These are phyloP conservation scores for Hyphochytrium catenoides DNA, from an alignment of 352 stramenopile species.

Conservation along the genomic window DNA sequence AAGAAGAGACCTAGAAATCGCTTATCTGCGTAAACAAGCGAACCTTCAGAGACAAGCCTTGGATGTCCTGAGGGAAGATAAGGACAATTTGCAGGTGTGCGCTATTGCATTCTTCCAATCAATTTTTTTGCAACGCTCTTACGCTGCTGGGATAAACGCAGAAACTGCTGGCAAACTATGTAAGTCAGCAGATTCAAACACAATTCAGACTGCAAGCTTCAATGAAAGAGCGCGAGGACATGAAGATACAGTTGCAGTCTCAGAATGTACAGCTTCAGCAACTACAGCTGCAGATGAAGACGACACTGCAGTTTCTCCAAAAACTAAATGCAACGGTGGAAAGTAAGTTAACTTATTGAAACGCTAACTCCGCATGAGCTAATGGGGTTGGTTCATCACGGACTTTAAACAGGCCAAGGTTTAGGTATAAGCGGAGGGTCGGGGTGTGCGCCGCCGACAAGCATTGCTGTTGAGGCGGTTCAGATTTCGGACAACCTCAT, in stretches of 20 bases:
- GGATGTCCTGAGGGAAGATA: too few relatives aligned
- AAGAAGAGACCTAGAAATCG: slow-evolving; percentile 24
- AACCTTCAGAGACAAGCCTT: too few relatives aligned
- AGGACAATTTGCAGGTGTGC: too few relatives aligned
- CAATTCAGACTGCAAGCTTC: too few relatives aligned
- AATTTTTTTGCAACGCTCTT: background rate
- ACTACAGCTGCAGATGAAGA: slow-evolving; percentile 27
- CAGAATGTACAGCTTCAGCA: slow-evolving; percentile 22
- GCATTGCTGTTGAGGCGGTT: slow-evolving; percentile 4
- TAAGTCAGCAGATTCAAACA: background rate
- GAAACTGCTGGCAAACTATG: background rate
- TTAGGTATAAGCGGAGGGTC: background rate
- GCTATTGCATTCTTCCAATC: too few relatives aligned
- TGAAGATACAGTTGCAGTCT: background rate
- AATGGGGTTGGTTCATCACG: too few relatives aligned
- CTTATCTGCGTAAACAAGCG: slow-evolving; percentile 18
- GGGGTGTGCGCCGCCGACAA: background rate
- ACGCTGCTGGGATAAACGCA: background rate
- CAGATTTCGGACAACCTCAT: slow-evolving; percentile 1
- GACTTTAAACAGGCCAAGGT: too few relatives aligned
- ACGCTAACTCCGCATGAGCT: too few relatives aligned
- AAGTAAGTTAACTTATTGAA: too few relatives aligned
- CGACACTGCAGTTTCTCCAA: slow-evolving; percentile 19
- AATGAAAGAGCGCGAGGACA: background rate
- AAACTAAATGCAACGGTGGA: too few relatives aligned